Evolutionary conservation across 2,329 filamentous ascomycete genomes (phyloP).

Genomic region (Aspergillus pseudoviridinutans): DNA sequence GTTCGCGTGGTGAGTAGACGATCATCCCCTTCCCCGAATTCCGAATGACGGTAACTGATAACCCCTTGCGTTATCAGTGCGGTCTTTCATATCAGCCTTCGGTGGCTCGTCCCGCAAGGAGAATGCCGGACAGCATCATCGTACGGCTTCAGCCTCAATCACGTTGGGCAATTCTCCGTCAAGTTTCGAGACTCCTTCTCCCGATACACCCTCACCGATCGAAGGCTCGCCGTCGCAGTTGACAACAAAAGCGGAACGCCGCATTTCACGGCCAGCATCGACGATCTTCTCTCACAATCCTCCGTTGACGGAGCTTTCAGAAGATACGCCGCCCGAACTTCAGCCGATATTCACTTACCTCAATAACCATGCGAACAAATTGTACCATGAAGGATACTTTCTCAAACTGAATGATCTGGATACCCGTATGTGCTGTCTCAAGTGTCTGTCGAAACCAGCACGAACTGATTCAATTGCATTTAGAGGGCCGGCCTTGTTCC

Average conservation of each 20-base stretch:
- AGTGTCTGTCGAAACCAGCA: background rate
- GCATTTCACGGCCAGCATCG: constrained; percentile 68
- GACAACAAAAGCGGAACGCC: constrained; percentile 45
- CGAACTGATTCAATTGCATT: constrained; percentile 26
- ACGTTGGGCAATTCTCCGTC: constrained; percentile 21
- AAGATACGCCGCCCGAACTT: constrained; percentile 86
- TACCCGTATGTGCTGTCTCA: constrained; percentile 61
- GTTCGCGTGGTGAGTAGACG: constrained; percentile 35
- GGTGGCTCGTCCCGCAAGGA: constrained; percentile 37
- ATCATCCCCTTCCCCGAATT: background rate
- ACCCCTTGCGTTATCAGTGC: constrained; percentile 54
- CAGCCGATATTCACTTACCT: constrained; percentile 91
- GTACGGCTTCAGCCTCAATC: constrained; percentile 17
- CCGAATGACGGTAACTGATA: constrained; percentile 3
- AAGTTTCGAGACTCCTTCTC: constrained; percentile 29
- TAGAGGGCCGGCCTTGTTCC: constrained; percentile 79
- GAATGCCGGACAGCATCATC: constrained; percentile 29
- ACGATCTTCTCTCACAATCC: constrained; percentile 84
- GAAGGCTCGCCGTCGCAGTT: constrained; percentile 38
- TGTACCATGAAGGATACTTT: constrained; percentile 98
- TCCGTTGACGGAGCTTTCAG: constrained; percentile 76
- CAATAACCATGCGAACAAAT: constrained; percentile 91
- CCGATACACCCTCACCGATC: constrained; percentile 33
- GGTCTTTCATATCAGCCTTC: constrained; percentile 75
- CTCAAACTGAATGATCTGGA: constrained; percentile 95